Conservation (phyloP, 164 flowering plant genomes). For the Magnolia changhungtana region DNA sequence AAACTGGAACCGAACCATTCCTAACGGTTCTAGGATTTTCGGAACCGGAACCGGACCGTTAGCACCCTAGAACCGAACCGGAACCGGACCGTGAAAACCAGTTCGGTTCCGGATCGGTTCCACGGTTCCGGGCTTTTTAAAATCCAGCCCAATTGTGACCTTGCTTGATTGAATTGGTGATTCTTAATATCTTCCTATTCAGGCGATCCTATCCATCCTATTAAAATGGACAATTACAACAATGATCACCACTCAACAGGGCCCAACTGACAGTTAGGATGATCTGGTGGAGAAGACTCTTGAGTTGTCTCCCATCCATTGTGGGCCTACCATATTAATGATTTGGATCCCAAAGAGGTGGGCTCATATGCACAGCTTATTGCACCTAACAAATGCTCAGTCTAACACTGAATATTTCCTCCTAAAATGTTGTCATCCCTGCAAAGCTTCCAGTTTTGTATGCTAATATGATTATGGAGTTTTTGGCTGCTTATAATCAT, state of each 20-base stretch:
- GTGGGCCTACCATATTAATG: not conserved
- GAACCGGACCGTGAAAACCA: too few relatives aligned
- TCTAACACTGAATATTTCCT: not conserved
- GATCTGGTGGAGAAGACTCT: not conserved
- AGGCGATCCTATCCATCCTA: not conserved
- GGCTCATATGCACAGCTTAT: not conserved
- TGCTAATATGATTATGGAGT: not conserved
- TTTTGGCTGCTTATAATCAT: too few relatives aligned
- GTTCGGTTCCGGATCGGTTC: too few relatives aligned
- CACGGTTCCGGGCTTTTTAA: too few relatives aligned
- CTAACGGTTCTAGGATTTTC: too few relatives aligned
- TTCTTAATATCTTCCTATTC: not conserved
- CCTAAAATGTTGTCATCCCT: not conserved
- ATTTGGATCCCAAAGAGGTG: not conserved
- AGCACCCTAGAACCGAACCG: too few relatives aligned
- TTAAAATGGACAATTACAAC: not conserved
- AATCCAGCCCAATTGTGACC: too few relatives aligned
- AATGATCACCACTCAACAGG: not conserved
- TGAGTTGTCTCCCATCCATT: not conserved
- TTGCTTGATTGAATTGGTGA: not conserved
- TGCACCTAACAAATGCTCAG: not conserved
- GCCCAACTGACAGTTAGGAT: not conserved
- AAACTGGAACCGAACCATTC: too few relatives aligned
- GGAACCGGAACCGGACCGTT: too few relatives aligned
- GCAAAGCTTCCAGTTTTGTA: not conserved